Evolutionary conservation across 2,329 filamentous ascomycete genomes (phyloP).

Genomic region (Coniochaeta sp.): DNA sequence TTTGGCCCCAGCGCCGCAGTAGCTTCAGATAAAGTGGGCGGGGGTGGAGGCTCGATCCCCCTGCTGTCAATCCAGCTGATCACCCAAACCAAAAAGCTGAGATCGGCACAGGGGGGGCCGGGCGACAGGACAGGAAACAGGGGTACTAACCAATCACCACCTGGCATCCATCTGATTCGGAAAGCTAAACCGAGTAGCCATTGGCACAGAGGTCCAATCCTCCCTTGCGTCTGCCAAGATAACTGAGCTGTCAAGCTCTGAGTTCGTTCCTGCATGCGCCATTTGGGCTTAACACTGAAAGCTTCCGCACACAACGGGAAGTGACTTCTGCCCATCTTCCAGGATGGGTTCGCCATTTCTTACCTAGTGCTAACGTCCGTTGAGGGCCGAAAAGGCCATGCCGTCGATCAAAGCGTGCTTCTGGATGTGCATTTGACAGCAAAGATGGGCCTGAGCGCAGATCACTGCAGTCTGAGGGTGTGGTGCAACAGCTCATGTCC

Average conservation of each 20-base stretch:
- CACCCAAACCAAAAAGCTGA: not conserved
- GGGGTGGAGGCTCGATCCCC: not conserved
- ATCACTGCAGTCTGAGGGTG: not conserved
- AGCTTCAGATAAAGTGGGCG: not conserved
- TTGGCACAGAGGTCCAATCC: too few species aligned
- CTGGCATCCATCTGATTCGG: not conserved
- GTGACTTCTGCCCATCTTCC: not conserved
- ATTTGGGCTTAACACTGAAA: not conserved
- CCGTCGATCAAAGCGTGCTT: not conserved
- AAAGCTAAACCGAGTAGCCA: too few species aligned
- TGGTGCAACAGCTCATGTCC: not conserved
- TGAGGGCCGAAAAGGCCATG: not conserved
- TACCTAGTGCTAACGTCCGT: not conserved
- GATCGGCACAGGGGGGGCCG: not conserved
- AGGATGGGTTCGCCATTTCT: not conserved
- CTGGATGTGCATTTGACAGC: not conserved
- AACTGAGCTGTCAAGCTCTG: not conserved
- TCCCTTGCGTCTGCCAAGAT: not conserved
- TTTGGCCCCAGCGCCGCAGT: not conserved
- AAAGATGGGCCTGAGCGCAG: not conserved
- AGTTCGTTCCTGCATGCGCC: not conserved
- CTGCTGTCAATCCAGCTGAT: slow-evolving; percentile 1
- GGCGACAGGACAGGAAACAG: not conserved
- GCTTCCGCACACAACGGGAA: not conserved
- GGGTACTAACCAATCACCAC: not conserved